Percentiles rank a stretch among this genome's conserved stretches.
Evolutionary conservation across 257 asterid species (phyloP).

Genomic region (Craterostigma plantagineum): DNA sequence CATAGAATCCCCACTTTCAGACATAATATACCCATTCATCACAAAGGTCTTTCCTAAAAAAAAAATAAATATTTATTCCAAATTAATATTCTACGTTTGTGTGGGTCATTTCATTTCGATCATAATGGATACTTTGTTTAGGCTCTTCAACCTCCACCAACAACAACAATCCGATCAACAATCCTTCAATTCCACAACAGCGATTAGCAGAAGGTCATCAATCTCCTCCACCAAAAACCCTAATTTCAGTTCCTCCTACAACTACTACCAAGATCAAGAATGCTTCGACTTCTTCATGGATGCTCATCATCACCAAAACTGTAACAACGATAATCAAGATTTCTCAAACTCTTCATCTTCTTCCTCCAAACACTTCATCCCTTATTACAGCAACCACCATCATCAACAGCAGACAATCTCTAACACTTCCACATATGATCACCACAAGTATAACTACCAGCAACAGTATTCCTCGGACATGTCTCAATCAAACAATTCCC

Average conservation of each 20-base stretch:
- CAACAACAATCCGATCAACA: conserved; percentile 49
- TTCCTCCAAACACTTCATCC: conserved; percentile 39
- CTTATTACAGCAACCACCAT: no score
- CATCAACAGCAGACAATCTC: conserved; percentile 9
- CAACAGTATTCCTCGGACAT: conserved; percentile 18
- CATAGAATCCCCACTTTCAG: no score
- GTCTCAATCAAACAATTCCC: conserved; percentile 20
- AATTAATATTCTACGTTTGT: conserved; percentile 13
- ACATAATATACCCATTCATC: neutral
- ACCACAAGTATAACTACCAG: conserved; percentile 21
- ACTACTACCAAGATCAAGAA: conserved; percentile 50
- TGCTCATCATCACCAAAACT: no score
- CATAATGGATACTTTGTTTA: conserved; percentile 97
- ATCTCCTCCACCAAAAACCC: conserved; percentile 46
- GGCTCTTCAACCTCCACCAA: conserved; percentile 40
- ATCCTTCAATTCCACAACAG: conserved; percentile 56
- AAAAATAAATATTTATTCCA: conserved; percentile 9
- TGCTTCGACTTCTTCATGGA: conserved; percentile 96
- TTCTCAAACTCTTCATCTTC: conserved; percentile 41
- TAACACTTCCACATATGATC: conserved; percentile 11
- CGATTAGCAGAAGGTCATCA: conserved; percentile 43
- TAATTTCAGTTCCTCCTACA: no score
- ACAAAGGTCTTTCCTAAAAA: conserved; percentile 7
- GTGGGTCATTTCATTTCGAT: conserved; percentile 27
- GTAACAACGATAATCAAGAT: conserved; percentile 36